Evolutionary conservation across 2,329 filamentous ascomycete genomes (phyloP), one percentile per base, ranked within the genome.

Genomic region (Sporothrix sp.): DNA sequence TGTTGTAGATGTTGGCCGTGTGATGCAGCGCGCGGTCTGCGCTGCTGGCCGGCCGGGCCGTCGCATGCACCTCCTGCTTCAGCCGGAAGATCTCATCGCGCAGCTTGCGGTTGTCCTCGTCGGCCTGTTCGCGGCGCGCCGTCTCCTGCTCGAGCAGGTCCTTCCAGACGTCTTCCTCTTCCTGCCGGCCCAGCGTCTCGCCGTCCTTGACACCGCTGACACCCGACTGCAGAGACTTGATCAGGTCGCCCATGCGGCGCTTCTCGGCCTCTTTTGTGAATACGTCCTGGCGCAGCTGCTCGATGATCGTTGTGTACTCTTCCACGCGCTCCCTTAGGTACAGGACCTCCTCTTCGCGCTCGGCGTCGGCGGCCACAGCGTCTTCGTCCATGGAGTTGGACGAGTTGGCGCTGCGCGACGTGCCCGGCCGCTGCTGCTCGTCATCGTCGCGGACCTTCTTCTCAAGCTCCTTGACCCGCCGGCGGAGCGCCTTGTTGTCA

Each of bases 141-240:
- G 87, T 93, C 66, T 98, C 93, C 57, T 93, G 87, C 62, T 96
- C 88, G 23, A 96, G 77, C 54, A 97, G 79, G 59, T 96, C 91
- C 65, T 95, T 95, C 84, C 88, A 95, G 66, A 96, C 91, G 55
- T 94, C 88, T 63, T 85, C 73, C 58, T 82, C 78, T 57, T 82
- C 79, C 54, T 82, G 75, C 10, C 74, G 69, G 2, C 72, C 73
- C 7, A 77, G 63, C 37, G 65, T 70, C 60, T 68, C 62, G 16
- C 62, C 58, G 3, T 50, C 28, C 18, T 70, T 68, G 30, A 68
- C 69, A 44, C 79, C 79, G 27, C 75, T 74, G 63, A 84, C 38
- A 9, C 27, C 71, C 2, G 76, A 74, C 58, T 79, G 81, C 60
- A 79, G 64, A 0, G 69, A 70, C 57, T 73, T 73, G 53, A 95